Base-by-base conservation (phyloP, 345 rosid genomes). In the Arabidopsis arenosa region DNA sequence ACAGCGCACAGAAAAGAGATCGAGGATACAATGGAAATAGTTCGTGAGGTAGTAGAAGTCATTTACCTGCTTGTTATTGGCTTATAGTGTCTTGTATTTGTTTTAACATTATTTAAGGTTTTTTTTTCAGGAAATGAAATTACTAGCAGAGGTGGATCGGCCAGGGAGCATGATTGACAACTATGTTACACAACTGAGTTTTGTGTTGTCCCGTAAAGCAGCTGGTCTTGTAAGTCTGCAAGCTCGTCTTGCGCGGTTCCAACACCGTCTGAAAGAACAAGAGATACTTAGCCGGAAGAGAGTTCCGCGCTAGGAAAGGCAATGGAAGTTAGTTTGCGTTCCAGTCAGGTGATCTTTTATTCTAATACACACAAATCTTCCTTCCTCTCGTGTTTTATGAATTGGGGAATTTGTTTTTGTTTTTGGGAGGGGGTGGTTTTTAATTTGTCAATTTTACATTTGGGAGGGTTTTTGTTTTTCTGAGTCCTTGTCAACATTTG, bases 21-120 rank as follows among this genome's bases (percentile, higher is more conserved):
- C n/a, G 99, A 95, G 85, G 97, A 95, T 73, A 92, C 97, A 10
- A 95, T 95, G 97, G 97, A 90, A 81, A 95, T 92, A 64, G 97
- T 90, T 67, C 97, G 97, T 4, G 99, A 95, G 84, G 99, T 23
- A 23, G 26, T 92, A 84, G 84, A 61, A 9, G n/a, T 63, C 41
- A 32, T 41, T 23, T 17, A 43, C 58, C 13, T 52, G 14, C 68
- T 53, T 62, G 33, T 23, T 62, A 55, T 15, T 26, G 35, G 36
- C 1, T 53, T 2, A 18, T 12, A 5, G 26, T 15, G 2, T 63
- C 23, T 33, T 35, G 30, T 30, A 43, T 1, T 52, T n/a, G 21
- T 77, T 3, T 32, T 3, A 40, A 60, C 7, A 68, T 2, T 32
- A 7, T 3, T 40, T 17, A 13, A 8, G 5, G 56, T 60, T 11